Base-by-base conservation (phyloP, 2,329 filamentous ascomycete species). In the Colletotrichum falcatum region DNA sequence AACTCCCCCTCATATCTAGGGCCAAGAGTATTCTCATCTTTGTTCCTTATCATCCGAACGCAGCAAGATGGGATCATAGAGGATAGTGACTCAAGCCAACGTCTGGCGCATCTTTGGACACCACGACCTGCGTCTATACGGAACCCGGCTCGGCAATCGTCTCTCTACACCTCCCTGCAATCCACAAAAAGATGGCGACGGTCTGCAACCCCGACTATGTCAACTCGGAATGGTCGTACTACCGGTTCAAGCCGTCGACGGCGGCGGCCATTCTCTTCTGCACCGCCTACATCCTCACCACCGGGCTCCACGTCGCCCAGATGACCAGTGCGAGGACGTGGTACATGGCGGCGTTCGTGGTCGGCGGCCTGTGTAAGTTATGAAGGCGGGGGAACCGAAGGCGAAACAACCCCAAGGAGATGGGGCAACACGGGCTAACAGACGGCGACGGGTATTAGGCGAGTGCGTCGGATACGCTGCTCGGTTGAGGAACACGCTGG, bases 261-360 rank as follows among this genome's bases (percentile, higher is more conserved):
- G 69, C 58, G 16, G 70, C 70, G 4, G 70, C 65, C 14, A 28
- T 70, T 2, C 63, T 73, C 59, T 72, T 72, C 42, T 54, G 56
- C 28, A 20, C 70, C 26, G n/a, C 48, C 23, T 73, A 66, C 51
- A 14, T 61, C 20, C 23, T 61, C 37, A 66, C 66, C 1, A 66
- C 72, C 1, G 48, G 42, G 1, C 59, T 72, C n/a, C 72, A 73
- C 37, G 35, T 61, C 12, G 56, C 56, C 28, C 70, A 73, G 20
- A 55, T 73, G 28, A 14, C 63, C 23, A 61, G 48, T 8, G 65
- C 70, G 5, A 65, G 61, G n/a, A 66, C 72, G 7, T 73, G 71
- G 66, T 73, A 71, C 42, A 53, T 71, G 59, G 66, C 61, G 11
- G 70, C 70, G 8, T 73, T 73, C 35, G 56, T 71, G 5, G 16